A percentile compares a stretch with the other conserved stretches of the same genome.
phyloP scores from a whole-genome alignment of 1,284 basidiomycete species.

The Hymenochaete sp. region DNA sequence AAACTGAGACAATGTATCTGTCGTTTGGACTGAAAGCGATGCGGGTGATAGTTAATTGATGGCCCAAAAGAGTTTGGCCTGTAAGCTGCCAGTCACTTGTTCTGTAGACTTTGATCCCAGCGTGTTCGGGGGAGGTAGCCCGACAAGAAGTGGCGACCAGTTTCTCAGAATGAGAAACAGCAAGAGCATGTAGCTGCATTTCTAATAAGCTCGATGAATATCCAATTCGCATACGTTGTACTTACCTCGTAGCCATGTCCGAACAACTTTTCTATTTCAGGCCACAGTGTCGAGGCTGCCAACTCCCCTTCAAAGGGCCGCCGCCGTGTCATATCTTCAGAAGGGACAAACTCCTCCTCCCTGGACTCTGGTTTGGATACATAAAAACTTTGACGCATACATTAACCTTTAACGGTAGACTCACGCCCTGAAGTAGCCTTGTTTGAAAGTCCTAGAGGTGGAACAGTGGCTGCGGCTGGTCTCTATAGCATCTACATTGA shows the following conservation, averaged over 20 bases:
- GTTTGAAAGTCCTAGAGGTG: conserved; percentile 72
- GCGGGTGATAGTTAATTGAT: conserved; percentile 83
- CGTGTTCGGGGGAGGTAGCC: conserved; percentile 81
- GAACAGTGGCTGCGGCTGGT: conserved; percentile 59
- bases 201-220: background rate
- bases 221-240: conserved; percentile 7
- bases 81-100: conserved; percentile 61
- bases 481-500: conserved; percentile 22
- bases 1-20: conserved; percentile 70
- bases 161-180: conserved; percentile 58
- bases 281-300: conserved; percentile 86
- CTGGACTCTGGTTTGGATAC: conserved; percentile 10
- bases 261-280: conserved; percentile 94
- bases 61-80: conserved; percentile 71
- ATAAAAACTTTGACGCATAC: conserved; percentile 2
- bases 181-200: conserved; percentile 65
- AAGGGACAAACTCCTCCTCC: too few species aligned
- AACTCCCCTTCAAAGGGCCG: conserved; percentile 76
- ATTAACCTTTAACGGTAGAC: background rate
- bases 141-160: conserved; percentile 90
- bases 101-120: conserved; percentile 80
- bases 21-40: conserved; percentile 87
- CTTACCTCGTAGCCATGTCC: conserved; percentile 93
- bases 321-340: conserved; percentile 12
- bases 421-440: conserved; percentile 53